These are phyloP conservation scores for Pseudonitzschia pungens DNA, from an alignment of 108 stramenopile species.

Conservation along the genomic window DNA sequence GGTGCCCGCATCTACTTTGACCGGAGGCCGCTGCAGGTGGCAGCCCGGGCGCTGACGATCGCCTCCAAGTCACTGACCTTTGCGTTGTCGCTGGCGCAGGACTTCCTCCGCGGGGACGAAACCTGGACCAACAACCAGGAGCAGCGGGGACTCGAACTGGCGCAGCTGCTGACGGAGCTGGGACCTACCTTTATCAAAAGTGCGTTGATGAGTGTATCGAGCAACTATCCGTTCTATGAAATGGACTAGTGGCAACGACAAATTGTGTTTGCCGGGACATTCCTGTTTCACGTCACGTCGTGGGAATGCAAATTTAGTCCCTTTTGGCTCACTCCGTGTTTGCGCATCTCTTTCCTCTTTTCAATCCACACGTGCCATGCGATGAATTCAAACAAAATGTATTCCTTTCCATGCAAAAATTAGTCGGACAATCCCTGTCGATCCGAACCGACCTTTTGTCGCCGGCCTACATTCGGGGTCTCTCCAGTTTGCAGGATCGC, in stretches of 20 bases:
- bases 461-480: slow-evolving; percentile 79
- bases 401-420: not conserved
- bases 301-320: too few relatives aligned
- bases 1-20: slow-evolving; percentile 70
- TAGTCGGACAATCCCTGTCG: slow-evolving; percentile 92
- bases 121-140: slow-evolving; percentile 56
- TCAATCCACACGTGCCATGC: too few relatives aligned
- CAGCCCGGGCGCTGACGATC: slow-evolving; percentile 49
- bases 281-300: too few relatives aligned
- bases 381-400: too few relatives aligned
- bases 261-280: too few relatives aligned
- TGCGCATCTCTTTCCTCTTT: not conserved
- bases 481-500: slow-evolving; percentile 87
- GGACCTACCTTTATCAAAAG: slow-evolving; percentile 88
- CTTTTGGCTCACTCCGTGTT: not conserved
- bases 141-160: slow-evolving; percentile 64
- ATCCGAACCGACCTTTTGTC: slow-evolving; percentile 91
- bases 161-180: slow-evolving; percentile 60
- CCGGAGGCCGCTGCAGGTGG: slow-evolving; percentile 32
- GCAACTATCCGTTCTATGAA: too few relatives aligned
- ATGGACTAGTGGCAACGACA: too few relatives aligned
- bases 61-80: slow-evolving; percentile 47
- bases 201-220: too few relatives aligned
- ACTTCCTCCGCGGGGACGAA: slow-evolving; percentile 28
- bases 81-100: slow-evolving; percentile 34